phyloP scores from a whole-genome alignment of 805 yeast species.

The Teunomyces kruisii region DNA sequence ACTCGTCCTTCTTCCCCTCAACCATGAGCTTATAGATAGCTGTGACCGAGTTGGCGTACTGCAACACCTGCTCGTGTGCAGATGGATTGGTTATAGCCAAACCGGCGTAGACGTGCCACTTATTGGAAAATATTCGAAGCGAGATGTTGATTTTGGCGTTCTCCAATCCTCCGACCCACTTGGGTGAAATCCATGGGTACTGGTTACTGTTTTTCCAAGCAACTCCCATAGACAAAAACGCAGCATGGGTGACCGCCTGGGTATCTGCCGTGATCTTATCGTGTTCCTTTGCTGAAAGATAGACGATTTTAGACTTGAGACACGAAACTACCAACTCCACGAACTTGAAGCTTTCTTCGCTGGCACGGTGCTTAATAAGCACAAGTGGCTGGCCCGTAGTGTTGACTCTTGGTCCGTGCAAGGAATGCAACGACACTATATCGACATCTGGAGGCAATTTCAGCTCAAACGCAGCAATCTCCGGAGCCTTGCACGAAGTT shows the following conservation, averaged over 20 bases:
- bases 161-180: conserved; percentile 93
- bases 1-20: conserved; percentile 58
- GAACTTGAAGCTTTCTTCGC: conserved; percentile 52
- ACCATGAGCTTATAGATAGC: conserved; percentile 84
- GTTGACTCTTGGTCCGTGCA: conserved; percentile 91
- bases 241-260: conserved; percentile 98
- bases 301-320: conserved; percentile 73
- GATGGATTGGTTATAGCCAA: conserved; percentile 93
- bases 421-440: conserved; percentile 83
- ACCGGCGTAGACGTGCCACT: conserved; percentile 99
- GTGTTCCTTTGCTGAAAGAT: conserved; percentile 81
- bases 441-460: conserved; percentile 75
- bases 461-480: conserved; percentile 79
- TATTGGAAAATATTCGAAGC: conserved; percentile 83
- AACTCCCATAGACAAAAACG: conserved; percentile 92
- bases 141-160: conserved; percentile 95
- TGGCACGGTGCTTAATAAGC: conserved; percentile 71
- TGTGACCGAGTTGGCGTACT: conserved; percentile 81
- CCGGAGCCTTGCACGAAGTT: conserved; percentile 92
- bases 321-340: conserved; percentile 68
- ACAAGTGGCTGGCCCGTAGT: conserved; percentile 93
- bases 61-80: conserved; percentile 88
- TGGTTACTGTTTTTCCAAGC: conserved; percentile 85
- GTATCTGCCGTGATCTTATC: conserved; percentile 97
- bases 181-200: conserved; percentile 87